These are phyloP conservation scores for Pterocarpus macrocarpus DNA, from an alignment of 306 rosid genomes.

Conservation along the genomic window DNA sequence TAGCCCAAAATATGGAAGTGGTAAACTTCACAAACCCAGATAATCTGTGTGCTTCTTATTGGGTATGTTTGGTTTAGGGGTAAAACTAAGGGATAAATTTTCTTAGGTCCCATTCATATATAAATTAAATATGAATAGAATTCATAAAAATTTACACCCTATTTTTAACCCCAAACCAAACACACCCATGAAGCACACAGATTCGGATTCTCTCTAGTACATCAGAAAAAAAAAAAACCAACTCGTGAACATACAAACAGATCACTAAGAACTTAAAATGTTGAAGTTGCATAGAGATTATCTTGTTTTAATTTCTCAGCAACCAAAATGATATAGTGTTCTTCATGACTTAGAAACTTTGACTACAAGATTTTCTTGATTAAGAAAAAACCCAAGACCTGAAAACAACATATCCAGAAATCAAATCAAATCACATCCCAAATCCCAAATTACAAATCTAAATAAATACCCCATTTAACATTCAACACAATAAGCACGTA, in stretches of 20 bases:
- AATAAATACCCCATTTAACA: neutral
- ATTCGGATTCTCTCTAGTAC: constrained; percentile 9
- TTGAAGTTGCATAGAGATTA: neutral
- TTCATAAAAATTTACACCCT: too few species aligned
- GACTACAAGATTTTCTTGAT: neutral
- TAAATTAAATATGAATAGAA: too few species aligned
- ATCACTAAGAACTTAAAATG: too few species aligned
- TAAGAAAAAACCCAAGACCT: neutral
- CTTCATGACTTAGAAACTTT: neutral
- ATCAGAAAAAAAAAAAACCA: neutral
- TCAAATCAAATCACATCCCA: neutral
- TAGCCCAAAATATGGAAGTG: neutral
- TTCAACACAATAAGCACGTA: neutral
- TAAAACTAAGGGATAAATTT: too few species aligned
- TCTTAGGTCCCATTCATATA: too few species aligned
- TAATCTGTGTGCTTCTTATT: too few species aligned
- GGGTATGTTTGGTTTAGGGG: too few species aligned
- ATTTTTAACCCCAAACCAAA: too few species aligned
- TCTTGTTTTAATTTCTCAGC: neutral
- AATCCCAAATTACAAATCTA: neutral
- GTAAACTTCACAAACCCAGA: constrained; percentile 25
- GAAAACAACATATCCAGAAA: neutral
- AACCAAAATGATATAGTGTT: neutral
- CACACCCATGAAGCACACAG: neutral
- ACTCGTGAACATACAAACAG: neutral